Conservation (phyloP, 352 stramenopile species). For the Globisporangium camurandrum region DNA sequence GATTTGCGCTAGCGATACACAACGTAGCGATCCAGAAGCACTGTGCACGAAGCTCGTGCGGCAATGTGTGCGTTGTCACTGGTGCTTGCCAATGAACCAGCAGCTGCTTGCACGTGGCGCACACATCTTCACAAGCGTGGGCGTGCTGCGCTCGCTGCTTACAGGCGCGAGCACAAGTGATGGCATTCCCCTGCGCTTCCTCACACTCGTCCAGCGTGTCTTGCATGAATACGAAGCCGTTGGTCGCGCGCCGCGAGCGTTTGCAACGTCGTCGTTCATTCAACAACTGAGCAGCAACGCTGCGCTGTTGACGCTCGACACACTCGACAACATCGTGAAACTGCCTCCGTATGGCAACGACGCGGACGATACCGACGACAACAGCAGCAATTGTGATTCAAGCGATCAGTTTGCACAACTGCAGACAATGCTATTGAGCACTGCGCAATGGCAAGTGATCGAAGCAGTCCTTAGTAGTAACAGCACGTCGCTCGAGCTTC, state of each 20-base stretch:
- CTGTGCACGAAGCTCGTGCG: conserved; percentile 19
- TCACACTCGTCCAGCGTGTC: conserved; percentile 19
- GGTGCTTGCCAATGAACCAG: conserved; percentile 23
- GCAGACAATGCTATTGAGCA: conserved; percentile 21
- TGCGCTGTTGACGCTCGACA: conserved; percentile 32
- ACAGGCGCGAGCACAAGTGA: not conserved
- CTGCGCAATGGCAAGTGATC: conserved; percentile 26
- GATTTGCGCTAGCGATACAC: not conserved
- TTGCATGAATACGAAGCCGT: conserved; percentile 40
- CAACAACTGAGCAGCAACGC: conserved; percentile 17
- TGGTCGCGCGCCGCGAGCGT: conserved; percentile 9
- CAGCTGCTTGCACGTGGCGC: conserved; percentile 26
- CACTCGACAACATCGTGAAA: conserved; percentile 26
- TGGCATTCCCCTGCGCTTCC: conserved; percentile 24
- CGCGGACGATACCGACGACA: too few species aligned
- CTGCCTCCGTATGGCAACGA: too few species aligned
- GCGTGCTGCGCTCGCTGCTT: conserved; percentile 26
- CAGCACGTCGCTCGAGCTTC: conserved; percentile 4
- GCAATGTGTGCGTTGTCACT: conserved; percentile 32
- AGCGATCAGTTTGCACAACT: conserved; percentile 17
- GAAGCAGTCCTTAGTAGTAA: conserved; percentile 15
- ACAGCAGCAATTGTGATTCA: not conserved
- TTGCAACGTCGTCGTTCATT: conserved; percentile 12
- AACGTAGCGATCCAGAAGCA: not conserved
- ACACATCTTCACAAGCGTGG: conserved; percentile 38